Base-by-base conservation (phyloP, 1,284 basidiomycete genomes). In the Melampsora abietis-canadensis region DNA sequence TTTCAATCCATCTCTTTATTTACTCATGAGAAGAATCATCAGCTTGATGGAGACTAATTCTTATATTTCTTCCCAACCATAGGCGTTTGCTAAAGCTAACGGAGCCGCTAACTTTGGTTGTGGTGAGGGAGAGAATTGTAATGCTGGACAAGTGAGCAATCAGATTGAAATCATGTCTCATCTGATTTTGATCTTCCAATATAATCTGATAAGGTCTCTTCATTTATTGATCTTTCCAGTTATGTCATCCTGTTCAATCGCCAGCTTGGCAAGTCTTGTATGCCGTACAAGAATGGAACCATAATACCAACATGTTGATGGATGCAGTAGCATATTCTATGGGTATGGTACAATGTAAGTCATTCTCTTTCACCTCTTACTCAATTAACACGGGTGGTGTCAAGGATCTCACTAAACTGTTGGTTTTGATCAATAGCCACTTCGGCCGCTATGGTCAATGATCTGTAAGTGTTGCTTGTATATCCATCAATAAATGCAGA, bases 201-300 rank as follows among this genome's bases (percentile, higher is more conserved):
- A 14, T 40, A 10, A 40, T 40, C 37, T 40, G 37, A 34, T 34
- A 34, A 34, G 34, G 3, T 34, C 8, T 8, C 47, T 48, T 3
- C 24, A 46, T 10, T 21, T 3, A 46, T 27, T 47, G 3, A 31
- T 60, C 34, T 8, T n/a, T 17, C 19, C 37, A 73, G 70, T 57
- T 66, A 31, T 73, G 70, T 34, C 63, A 60, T 66, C 70, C 70
- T n/a, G 62, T 73, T 40, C 54, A 66, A 73, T 62, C 70, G 4
- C 70, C 70, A 24, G 63, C 63, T 31, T 73, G 70, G 70, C 70
- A 73, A 21, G 48, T 73, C 3, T 61, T 73, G 5, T 65, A 65
- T 30, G 61, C 70, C 21, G 54, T 57, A 10, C 70, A 73, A 57
- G 70, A 73, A 60, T 73, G 59, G 34, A 73, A 48, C 31, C 17